Conservation (phyloP, 1,284 basidiomycete species). For the Pisolithus thermaeus region DNA sequence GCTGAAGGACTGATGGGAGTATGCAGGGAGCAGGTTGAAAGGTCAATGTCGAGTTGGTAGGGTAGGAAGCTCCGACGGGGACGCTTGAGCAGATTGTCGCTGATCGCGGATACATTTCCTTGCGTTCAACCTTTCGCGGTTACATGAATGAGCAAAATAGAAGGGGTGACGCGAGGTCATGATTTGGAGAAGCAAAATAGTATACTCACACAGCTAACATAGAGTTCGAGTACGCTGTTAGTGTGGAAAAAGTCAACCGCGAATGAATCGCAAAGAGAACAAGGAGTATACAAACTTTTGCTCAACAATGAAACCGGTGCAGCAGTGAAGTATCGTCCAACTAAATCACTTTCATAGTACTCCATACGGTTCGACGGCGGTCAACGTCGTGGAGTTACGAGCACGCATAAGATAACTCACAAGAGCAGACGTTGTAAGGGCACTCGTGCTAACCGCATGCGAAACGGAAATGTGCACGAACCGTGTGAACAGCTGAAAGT, state of each 20-base stretch:
- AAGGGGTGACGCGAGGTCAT: not conserved
- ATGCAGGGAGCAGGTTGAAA: no score
- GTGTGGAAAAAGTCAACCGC: not conserved
- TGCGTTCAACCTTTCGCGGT: slow-evolving; percentile 11
- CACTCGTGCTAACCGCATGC: no score
- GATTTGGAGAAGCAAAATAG: not conserved
- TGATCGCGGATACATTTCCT: slow-evolving; percentile 16
- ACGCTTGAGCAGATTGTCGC: not conserved
- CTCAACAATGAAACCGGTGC: slow-evolving; percentile 11
- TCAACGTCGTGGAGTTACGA: no score
- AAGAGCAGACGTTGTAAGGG: no score
- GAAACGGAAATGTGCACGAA: no score
- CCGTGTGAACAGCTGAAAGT: not conserved
- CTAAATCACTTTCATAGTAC: not conserved
- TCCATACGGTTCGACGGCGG: not conserved
- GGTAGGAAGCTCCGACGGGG: no score
- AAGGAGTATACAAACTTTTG: slow-evolving; percentile 9
- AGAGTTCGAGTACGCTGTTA: not conserved
- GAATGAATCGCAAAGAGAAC: not conserved
- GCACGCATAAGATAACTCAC: no score
- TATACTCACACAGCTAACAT: slow-evolving; percentile 5
- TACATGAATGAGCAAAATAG: not conserved
- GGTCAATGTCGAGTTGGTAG: no score
- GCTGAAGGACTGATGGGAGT: no score
- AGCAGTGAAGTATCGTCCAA: not conserved